These are phyloP conservation scores for Cyclostephanos tholiformis DNA, from an alignment of 108 stramenopile species.

Conservation along the genomic window DNA sequence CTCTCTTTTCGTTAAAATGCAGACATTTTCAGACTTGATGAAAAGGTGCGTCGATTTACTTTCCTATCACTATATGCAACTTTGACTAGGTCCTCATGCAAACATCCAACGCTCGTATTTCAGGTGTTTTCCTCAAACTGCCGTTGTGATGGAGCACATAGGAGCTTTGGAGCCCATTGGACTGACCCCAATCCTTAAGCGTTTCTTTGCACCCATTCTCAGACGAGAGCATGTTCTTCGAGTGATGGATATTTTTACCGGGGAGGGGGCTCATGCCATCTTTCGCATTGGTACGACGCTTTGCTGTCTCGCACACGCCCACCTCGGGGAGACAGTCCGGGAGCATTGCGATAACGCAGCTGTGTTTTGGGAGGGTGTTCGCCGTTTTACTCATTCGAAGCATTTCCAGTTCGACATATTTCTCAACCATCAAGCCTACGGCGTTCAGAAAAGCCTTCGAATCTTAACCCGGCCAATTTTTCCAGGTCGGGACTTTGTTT, in stretches of 20 bases:
- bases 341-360: slow-evolving; percentile 46
- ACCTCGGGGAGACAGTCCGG: slow-evolving; percentile 38
- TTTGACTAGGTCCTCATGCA: neutral
- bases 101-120: neutral
- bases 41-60: slow-evolving; percentile 11
- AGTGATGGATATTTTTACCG: slow-evolving; percentile 48
- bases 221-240: slow-evolving; percentile 47
- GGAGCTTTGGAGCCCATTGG: slow-evolving; percentile 46
- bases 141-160: slow-evolving; percentile 42
- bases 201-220: slow-evolving; percentile 44
- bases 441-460: slow-evolving; percentile 31
- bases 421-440: slow-evolving; percentile 39
- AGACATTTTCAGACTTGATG: slow-evolving; percentile 76
- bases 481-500: slow-evolving; percentile 40
- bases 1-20: neutral
- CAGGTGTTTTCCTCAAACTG: slow-evolving; percentile 51
- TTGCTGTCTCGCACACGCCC: slow-evolving; percentile 46
- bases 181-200: slow-evolving; percentile 43
- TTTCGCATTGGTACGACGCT: slow-evolving; percentile 51
- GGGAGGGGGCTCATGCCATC: slow-evolving; percentile 47
- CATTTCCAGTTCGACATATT: slow-evolving; percentile 46
- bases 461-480: slow-evolving; percentile 38
- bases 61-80: neutral
- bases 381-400: slow-evolving; percentile 39
- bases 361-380: slow-evolving; percentile 48